Evolutionary conservation across 2,329 filamentous ascomycete genomes (phyloP), one percentile per base, ranked within the genome.

Genomic region (Magnaporthales sp.): DNA sequence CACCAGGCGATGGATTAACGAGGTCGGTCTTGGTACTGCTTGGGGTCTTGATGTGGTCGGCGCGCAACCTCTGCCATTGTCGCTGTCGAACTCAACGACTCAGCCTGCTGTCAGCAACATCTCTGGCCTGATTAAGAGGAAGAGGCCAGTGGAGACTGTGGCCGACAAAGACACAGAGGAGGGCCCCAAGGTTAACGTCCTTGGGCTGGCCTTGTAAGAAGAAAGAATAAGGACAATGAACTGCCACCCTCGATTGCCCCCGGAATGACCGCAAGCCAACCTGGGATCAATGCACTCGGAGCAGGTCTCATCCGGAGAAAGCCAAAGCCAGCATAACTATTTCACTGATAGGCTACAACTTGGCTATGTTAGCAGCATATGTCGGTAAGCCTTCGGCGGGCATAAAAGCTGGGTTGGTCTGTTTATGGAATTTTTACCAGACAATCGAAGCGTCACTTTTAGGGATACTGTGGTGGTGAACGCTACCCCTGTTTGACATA

Each of bases 1-100:
- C 72, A 91, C 91, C 2, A 79, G 77, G 65, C 85, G 89, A 66
- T 95, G 91, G 91, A 81, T 88, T 60, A 82, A 82, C 15, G 90
- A 94, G 72, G 86, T 89, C 1, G 84, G 83, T 19, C 78, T 81
- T 67, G 82, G 83, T 0, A 75, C 79, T 0, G 71, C 75, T 24
- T 89, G 86, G 86, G 84, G 84, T 0, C 73, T 81, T 9, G 75
- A 78, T 0, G 77, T 89, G 1, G 73, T 76, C 3, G 87, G 87
- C 0, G 76, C 72, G 32, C 75, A 76, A 32, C 68, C 0, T 56
- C 69, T 0, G 67, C 68, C 3, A 13, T 31, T n/a, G 2, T 15
- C 64, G 11, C 32, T 46, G 19, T n/a, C 61, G 6, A 31, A 63
- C 13, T 68, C 68, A 3, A 67, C 58, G 9, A 67, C 67, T 2